Base-by-base conservation (phyloP, 1,284 basidiomycete species). In the Irpex sp. region DNA sequence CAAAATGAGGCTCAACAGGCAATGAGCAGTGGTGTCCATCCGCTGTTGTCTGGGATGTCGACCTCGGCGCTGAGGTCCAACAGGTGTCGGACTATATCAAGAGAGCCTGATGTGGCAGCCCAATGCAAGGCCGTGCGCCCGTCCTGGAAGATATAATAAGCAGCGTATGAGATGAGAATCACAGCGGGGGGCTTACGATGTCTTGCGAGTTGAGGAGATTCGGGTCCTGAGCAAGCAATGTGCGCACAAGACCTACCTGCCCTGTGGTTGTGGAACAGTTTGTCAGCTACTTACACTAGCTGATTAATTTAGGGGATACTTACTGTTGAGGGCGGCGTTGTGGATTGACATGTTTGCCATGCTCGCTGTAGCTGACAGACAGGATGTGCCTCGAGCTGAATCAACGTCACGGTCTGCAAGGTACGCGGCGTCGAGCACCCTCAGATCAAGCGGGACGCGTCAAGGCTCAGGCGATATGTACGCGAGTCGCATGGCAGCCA, bases 21-120 rank as follows among this genome's bases (percentile, higher is more conserved):
- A 67, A 94, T 91, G 73, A 97, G 93, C 34, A 98, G 79, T 11
- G 95, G 82, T 19, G 94, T 93, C 92, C 94, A 97, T 34, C 93
- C 91, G 68, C 85, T 84, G 58, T 75, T 81, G 76, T 97, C 96
- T 48, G 78, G 75, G 60, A 83, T 84, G 74, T 94, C 85, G 36
- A 96, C 81, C 64, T 93, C 86, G 11, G 87, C 85, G 64, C 85
- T 82, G 65, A 88, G 83, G 71, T 88, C 86, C 65, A 97, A 79
- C 62, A 97, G 80, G 69, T 89, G 90, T 65, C 88, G 84, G 5
- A 79, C 82, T 65, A 94, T 88, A 58, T 91, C 87, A 52, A 88
- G 77, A 49, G 88, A 85, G 62, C 89, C 85, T 8, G 86, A 86
- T 3, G 92, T 90, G 8, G 93, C 88, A 61, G 93, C 93, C 92